Base-by-base conservation (phyloP, 768 basidiomycete species). In the Thelephora aurantiotincta region DNA sequence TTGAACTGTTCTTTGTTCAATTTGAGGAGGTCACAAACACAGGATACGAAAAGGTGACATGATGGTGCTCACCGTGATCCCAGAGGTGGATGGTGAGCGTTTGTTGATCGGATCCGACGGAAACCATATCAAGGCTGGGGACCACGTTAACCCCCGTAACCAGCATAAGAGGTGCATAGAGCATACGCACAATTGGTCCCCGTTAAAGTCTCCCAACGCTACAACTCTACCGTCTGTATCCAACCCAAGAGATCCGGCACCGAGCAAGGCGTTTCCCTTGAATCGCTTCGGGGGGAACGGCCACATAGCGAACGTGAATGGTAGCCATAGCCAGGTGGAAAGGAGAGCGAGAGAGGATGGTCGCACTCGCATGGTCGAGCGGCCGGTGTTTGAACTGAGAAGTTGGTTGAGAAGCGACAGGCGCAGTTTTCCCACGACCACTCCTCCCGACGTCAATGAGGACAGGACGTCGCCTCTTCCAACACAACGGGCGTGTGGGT, bases 151-250 rank as follows among this genome's bases (percentile, higher is more conserved):
- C 45, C 43, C 26, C 26, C 23, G 16, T 36, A 19, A 35, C 36
- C 20, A 47, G 41, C 23, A 16, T 30, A 22, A 35, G 43, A 30
- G 11, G 6, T 9, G 6, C 23, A 38, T 13, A 33, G 43, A 4
- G 30, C 20, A 45, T n/a, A 4, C 87, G 59, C 60, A 96, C 91
- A 87, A 85, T 61, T 97, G 92, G 63, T 98, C 91, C 4, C 88
- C 92, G 61, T 97, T 80, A 63, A 93, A 94, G 67, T 99, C 94
- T 30, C 92, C 96, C 56, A 89, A 87, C 6, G 92, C 93, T 50
- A 89, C 72, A 16, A 96, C 73, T 45, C 85, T 72, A 22, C 77
- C 80, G 46, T 77, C 73, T n/a, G 69, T 72, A 43, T 73, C 72
- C 30, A 97, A 64, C 2, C 92, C 93, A 61, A 93, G 68, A 1